These are phyloP conservation scores for Gonapodya prolifera DNA, from an alignment of 192 early-diverging fungal species.

Conservation along the genomic window DNA sequence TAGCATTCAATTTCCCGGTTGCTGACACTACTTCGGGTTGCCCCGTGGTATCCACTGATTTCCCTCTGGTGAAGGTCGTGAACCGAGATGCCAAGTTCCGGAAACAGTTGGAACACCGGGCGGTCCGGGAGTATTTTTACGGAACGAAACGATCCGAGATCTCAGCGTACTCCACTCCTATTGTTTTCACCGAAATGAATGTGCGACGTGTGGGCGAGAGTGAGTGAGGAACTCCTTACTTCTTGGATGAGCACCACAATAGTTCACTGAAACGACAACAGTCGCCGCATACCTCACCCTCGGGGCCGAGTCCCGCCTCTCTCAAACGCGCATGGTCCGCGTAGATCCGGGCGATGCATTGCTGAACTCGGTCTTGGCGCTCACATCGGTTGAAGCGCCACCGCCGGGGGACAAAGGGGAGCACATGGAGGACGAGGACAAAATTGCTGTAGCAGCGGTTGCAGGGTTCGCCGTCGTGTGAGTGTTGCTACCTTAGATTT, in stretches of 20 bases:
- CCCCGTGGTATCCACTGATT: background rate
- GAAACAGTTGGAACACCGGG: conserved; percentile 52
- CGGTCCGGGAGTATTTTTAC: conserved; percentile 91
- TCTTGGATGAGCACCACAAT: background rate
- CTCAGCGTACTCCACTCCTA: conserved; percentile 70
- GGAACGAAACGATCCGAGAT: conserved; percentile 63
- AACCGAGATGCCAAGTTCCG: conserved; percentile 64
- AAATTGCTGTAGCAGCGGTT: conserved; percentile 51
- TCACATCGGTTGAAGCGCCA: conserved; percentile 55
- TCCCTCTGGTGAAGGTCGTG: conserved; percentile 47
- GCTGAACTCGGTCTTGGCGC: conserved; percentile 72
- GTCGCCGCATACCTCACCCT: background rate
- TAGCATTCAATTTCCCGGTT: conserved; percentile 11
- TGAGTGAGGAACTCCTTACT: conserved; percentile 13
- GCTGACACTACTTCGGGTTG: background rate
- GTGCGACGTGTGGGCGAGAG: conserved; percentile 69
- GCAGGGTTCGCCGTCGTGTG: conserved; percentile 80
- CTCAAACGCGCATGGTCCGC: conserved; percentile 65
- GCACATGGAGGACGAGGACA: conserved; percentile 21
- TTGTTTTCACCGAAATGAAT: conserved; percentile 61
- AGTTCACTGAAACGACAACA: background rate
- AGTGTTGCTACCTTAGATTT: conserved; percentile 21
- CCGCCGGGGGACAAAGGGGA: conserved; percentile 15
- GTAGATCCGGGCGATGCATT: conserved; percentile 72
- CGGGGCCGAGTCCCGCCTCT: conserved; percentile 63